Conservation (phyloP, 192 early-diverging fungal genomes). For the Backusella westeae region DNA sequence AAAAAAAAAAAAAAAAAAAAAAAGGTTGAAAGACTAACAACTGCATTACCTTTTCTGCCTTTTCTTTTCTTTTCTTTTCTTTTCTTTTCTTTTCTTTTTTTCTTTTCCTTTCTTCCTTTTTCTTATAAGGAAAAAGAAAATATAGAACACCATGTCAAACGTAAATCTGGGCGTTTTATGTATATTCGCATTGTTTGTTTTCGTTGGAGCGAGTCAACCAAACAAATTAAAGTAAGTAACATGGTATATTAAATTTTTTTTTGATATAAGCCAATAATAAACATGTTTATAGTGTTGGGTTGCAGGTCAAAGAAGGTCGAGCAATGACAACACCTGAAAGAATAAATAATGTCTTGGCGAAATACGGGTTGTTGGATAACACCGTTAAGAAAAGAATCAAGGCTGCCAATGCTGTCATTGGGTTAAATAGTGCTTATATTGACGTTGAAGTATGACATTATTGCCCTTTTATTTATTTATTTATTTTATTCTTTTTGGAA, state of each 20-base stretch:
- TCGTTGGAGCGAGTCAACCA: not conserved
- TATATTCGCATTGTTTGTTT: not conserved
- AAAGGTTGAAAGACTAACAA: not conserved
- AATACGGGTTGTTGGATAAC: slow-evolving; percentile 4
- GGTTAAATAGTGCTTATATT: slow-evolving; percentile 7
- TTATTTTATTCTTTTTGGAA: not conserved
- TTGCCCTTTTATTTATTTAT: not conserved
- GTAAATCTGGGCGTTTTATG: not conserved
- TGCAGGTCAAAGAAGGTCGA: not conserved
- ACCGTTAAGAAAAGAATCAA: not conserved
- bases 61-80: not conserved
- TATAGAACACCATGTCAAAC: not conserved
- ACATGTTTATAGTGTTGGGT: not conserved
- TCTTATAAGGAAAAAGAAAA: not conserved
- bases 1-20: not conserved
- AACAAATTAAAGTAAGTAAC: not conserved
- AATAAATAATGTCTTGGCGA: slow-evolving; percentile 12
- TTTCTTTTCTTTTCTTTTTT: not conserved
- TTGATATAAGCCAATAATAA: not conserved
- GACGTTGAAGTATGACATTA: slow-evolving; percentile 16
- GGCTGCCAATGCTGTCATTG: not conserved
- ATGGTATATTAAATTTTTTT: not conserved
- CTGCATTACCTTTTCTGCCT: not conserved
- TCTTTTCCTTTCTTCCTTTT: not conserved
- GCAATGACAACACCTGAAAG: slow-evolving; percentile 16